Percentiles rank a stretch among this genome's conserved stretches.
Conservation (phyloP, 306 rosid species). For the Cicer chorassanicum region DNA sequence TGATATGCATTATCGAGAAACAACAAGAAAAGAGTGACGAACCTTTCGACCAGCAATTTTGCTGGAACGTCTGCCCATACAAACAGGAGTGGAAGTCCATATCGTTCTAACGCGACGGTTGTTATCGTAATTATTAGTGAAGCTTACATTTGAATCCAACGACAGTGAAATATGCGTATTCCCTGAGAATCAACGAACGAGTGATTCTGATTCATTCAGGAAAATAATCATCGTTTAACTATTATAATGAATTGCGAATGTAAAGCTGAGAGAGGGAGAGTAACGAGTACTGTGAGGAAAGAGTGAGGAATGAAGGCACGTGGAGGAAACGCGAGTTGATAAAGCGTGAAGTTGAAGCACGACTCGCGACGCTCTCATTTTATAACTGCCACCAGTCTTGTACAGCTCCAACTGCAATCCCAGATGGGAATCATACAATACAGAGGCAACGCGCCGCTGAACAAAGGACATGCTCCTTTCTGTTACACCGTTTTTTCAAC, state of each 20-base stretch:
- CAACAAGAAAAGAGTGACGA: background rate
- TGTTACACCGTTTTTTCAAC: too few species aligned
- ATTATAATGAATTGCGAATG: background rate
- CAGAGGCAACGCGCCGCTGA: background rate
- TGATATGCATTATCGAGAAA: constrained; percentile 38
- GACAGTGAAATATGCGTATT: constrained; percentile 42
- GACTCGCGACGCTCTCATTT: constrained; percentile 58
- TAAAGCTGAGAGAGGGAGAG: constrained; percentile 13
- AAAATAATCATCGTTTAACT: background rate
- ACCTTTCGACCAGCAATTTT: constrained; percentile 97
- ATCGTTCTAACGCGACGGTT: constrained; percentile 51
- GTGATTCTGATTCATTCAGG: constrained; percentile 25
- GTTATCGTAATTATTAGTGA: background rate
- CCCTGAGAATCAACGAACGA: constrained; percentile 56
- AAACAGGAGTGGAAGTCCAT: constrained; percentile 66
- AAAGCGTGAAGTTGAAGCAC: constrained; percentile 49
- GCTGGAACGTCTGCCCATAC: constrained; percentile 93
- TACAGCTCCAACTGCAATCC: background rate
- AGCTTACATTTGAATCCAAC: constrained; percentile 33
- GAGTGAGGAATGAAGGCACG: constrained; percentile 41
- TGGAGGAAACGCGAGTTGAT: constrained; percentile 51
- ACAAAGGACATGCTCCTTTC: too few species aligned
- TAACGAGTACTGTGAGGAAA: constrained; percentile 47
- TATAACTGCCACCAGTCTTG: background rate
- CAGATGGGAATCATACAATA: background rate